Evolutionary conservation across 768 basidiomycete species (phyloP).

Genomic region (Daedaleopsis sinensis): DNA sequence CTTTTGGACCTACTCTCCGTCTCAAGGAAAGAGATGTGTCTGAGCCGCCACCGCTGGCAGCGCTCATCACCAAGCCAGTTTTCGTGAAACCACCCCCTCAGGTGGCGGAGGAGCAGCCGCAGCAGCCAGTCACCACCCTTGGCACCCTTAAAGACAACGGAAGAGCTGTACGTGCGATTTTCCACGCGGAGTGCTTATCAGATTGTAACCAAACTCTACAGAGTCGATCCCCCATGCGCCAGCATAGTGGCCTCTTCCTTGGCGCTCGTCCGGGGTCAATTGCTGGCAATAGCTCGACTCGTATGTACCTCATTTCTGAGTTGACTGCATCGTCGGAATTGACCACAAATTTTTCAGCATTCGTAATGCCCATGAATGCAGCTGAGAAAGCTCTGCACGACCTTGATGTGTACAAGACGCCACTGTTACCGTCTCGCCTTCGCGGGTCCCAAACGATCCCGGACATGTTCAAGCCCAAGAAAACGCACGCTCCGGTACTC

Average conservation of each 20-base stretch:
- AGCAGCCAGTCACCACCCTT: constrained; percentile 26
- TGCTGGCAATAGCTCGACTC: constrained; percentile 7
- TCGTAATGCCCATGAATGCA: constrained; percentile 44
- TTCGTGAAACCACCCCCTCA: constrained; percentile 65
- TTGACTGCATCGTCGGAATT: not conserved
- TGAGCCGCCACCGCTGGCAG: constrained; percentile 69
- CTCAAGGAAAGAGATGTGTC: constrained; percentile 54
- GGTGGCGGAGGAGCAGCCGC: not conserved
- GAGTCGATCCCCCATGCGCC: constrained; percentile 20
- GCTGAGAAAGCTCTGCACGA: constrained; percentile 73
- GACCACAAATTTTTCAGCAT: not conserved
- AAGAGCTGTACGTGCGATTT: constrained; percentile 8
- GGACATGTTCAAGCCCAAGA: constrained; percentile 64
- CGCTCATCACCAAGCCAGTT: constrained; percentile 64
- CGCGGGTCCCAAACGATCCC: constrained; percentile 50
- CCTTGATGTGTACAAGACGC: constrained; percentile 79
- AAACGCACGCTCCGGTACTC: constrained; percentile 45
- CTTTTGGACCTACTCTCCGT: constrained; percentile 46
- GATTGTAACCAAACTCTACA: constrained; percentile 22
- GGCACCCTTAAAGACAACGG: constrained; percentile 29
- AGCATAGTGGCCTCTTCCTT: constrained; percentile 18
- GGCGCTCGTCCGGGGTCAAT: constrained; percentile 14
- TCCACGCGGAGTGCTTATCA: not conserved
- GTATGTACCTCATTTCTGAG: not conserved
- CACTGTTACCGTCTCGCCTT: constrained; percentile 66